Conservation (phyloP, 2,329 filamentous ascomycete species). For the Chaetoscypha palmicola region DNA sequence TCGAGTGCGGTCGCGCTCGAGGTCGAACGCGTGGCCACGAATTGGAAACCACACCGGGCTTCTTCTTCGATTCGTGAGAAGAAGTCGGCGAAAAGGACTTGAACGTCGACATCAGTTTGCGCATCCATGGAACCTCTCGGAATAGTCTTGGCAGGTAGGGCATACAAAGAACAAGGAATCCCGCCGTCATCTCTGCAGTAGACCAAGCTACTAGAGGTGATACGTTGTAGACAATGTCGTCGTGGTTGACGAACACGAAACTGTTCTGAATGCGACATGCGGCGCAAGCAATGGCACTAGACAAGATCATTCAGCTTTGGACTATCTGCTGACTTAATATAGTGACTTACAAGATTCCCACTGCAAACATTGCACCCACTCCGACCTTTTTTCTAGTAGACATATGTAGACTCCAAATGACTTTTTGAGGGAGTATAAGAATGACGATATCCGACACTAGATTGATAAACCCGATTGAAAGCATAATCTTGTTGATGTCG, state of each 20-base stretch:
- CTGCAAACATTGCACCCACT: neutral
- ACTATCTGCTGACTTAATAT: too few species aligned
- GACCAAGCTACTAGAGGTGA: neutral
- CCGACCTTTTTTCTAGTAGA: neutral
- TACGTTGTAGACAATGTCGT: neutral
- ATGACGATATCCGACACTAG: neutral
- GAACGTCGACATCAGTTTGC: too few species aligned
- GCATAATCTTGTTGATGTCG: neutral
- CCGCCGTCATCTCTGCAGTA: neutral
- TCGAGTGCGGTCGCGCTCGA: too few species aligned
- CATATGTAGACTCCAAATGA: slow-evolving; percentile 2
- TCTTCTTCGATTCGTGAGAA: too few species aligned
- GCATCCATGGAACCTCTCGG: too few species aligned
- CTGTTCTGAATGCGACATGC: neutral
- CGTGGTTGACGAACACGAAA: neutral
- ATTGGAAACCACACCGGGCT: too few species aligned
- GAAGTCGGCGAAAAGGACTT: too few species aligned
- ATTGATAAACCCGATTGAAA: neutral
- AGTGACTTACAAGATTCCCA: slow-evolving; percentile 3
- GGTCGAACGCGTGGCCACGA: too few species aligned
- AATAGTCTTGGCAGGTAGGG: neutral
- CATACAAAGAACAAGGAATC: neutral
- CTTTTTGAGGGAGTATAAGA: neutral
- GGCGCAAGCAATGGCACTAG: too few species aligned
- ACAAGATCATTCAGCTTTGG: too few species aligned